Percentiles rank a stretch among this genome's conserved stretches.
Evolutionary conservation across 202 grass and related monocot species (phyloP).

Genomic region (Bolboschoenoplectus hybrid): DNA sequence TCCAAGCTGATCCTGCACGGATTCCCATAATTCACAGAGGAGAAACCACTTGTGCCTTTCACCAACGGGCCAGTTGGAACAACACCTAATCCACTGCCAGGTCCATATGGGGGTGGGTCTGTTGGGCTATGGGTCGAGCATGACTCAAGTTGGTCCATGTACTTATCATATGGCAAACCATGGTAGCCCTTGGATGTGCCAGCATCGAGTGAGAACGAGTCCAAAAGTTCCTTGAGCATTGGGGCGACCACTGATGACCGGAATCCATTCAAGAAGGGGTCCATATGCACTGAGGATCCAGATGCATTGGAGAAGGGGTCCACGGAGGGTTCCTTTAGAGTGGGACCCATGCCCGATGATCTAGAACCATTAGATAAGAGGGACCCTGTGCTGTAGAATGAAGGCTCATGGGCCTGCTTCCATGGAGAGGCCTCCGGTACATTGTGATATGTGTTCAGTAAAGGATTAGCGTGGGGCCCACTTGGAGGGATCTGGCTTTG

Average conservation of each 20-base stretch:
- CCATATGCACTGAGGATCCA: neutral
- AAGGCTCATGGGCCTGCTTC: neutral
- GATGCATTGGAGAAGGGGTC: slow-evolving; percentile 2
- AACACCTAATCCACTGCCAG: slow-evolving; percentile 40
- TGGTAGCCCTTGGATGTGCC: slow-evolving; percentile 35
- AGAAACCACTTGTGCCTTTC: slow-evolving; percentile 39
- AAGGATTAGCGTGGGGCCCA: neutral
- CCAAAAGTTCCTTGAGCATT: slow-evolving; percentile 42
- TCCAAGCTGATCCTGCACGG: slow-evolving; percentile 56
- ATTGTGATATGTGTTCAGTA: neutral
- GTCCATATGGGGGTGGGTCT: slow-evolving; percentile 38
- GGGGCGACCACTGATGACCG: slow-evolving; percentile 43
- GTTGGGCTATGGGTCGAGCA: slow-evolving; percentile 32
- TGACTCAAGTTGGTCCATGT: slow-evolving; percentile 40
- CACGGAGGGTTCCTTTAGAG: slow-evolving; percentile 1
- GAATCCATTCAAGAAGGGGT: slow-evolving; percentile 39
- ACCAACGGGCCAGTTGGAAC: slow-evolving; percentile 33
- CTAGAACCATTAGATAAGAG: neutral
- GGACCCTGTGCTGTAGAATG: slow-evolving; percentile 16
- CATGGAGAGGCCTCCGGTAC: neutral
- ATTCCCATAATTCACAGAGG: slow-evolving; percentile 45
- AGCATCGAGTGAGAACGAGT: slow-evolving; percentile 43
- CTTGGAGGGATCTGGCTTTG: slow-evolving; percentile 3
- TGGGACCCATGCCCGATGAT: neutral
- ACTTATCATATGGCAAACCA: slow-evolving; percentile 44